Percentiles rank a stretch among this genome's conserved stretches.
phyloP scores from a whole-genome alignment of 495 filamentous ascomycete genomes.

The Neurospora sp. region DNA sequence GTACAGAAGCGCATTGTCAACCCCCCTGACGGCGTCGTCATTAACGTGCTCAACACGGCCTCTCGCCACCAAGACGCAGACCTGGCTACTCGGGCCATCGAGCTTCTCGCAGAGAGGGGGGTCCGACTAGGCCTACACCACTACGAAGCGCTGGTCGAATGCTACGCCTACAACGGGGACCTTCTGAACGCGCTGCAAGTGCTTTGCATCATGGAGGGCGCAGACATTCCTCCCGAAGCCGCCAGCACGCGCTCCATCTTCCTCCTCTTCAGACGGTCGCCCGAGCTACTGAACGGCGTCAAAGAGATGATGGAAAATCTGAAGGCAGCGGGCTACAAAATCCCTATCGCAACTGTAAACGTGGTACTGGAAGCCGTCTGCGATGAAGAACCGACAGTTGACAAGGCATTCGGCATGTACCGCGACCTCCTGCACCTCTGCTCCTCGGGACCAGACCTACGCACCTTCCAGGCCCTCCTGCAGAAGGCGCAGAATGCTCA shows the following conservation, averaged over 20 bases:
- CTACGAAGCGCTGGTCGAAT: conserved; percentile 65
- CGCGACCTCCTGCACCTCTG: conserved; percentile 57
- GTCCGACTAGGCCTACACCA: conserved; percentile 49
- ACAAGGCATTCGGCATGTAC: conserved; percentile 57
- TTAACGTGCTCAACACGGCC: conserved; percentile 59
- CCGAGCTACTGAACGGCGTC: conserved; percentile 27
- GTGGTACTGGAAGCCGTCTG: conserved; percentile 49
- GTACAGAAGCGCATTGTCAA: conserved; percentile 55
- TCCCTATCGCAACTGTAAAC: conserved; percentile 51
- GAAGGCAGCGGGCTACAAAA: conserved; percentile 26
- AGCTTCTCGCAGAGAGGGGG: conserved; percentile 42
- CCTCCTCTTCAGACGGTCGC: conserved; percentile 20
- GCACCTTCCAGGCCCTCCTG: conserved; percentile 60
- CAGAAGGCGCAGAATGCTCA: conserved; percentile 48
- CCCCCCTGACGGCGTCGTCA: conserved; percentile 53
- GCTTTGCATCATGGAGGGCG: conserved; percentile 57
- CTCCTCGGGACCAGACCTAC: conserved; percentile 43
- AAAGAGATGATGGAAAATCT: conserved; percentile 47
- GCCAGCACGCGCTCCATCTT: conserved; percentile 51
- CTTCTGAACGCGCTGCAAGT: conserved; percentile 47
- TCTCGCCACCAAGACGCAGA: conserved; percentile 52
- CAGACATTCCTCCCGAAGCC: conserved; percentile 40
- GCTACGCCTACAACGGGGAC: conserved; percentile 49
- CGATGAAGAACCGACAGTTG: conserved; percentile 22
- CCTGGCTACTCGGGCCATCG: conserved; percentile 58